Percentiles rank a stretch among this genome's conserved stretches.
Conservation (phyloP, 257 asterid species). For the Haberlea rhodopensis region DNA sequence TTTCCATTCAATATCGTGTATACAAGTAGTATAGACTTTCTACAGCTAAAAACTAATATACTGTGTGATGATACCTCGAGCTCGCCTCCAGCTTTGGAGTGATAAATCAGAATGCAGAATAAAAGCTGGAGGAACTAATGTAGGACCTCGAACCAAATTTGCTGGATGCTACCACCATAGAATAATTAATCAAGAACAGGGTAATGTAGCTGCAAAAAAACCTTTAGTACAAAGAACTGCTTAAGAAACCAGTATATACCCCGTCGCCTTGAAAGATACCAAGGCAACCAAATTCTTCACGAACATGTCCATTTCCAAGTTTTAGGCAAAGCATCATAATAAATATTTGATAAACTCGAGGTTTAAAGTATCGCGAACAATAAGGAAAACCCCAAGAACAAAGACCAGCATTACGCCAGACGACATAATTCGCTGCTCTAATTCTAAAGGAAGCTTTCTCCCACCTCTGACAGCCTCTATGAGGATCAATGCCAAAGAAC, state of each 20-base stretch:
- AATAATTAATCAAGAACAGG: slow-evolving; percentile 24
- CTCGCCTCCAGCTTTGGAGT: slow-evolving; percentile 14
- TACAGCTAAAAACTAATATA: slow-evolving; percentile 11
- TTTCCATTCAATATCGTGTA: neutral
- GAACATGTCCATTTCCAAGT: slow-evolving; percentile 13
- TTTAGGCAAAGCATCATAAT: slow-evolving; percentile 42
- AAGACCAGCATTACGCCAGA: slow-evolving; percentile 77
- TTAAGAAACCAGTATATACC: slow-evolving; percentile 14
- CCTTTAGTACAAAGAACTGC: slow-evolving; percentile 11
- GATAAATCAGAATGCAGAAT: slow-evolving; percentile 3
- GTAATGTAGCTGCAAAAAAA: slow-evolving; percentile 17
- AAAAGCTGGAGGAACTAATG: neutral
- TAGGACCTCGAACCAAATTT: slow-evolving; percentile 18
- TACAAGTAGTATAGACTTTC: neutral
- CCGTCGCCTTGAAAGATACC: neutral
- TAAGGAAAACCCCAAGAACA: slow-evolving; percentile 78
- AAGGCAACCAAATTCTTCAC: slow-evolving; percentile 10
- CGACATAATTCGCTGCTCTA: slow-evolving; percentile 90
- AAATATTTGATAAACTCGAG: slow-evolving; percentile 74
- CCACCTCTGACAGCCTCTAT: slow-evolving; percentile 96
- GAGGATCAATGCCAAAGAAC: slow-evolving; percentile 78
- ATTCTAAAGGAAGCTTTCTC: slow-evolving; percentile 76
- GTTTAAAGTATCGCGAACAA: slow-evolving; percentile 84
- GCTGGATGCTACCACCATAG: slow-evolving; percentile 8
- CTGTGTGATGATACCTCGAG: slow-evolving; percentile 3